These are phyloP conservation scores for Vitis rupestris DNA, from an alignment of 164 flowering plant genomes.

Conservation along the genomic window DNA sequence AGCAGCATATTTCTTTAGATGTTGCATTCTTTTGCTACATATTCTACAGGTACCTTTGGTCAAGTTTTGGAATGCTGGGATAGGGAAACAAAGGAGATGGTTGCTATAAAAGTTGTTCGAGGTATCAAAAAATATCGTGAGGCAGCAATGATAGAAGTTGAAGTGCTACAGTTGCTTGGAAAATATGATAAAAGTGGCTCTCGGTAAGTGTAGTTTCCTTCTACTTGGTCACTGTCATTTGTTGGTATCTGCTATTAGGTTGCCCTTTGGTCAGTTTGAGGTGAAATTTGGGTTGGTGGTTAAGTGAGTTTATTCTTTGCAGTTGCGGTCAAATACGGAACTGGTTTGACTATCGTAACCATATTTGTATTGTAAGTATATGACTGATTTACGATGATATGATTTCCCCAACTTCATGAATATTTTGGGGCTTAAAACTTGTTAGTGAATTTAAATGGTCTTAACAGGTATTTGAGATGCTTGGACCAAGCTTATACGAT, in stretches of 20 bases:
- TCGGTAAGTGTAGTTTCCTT: conserved; percentile 24
- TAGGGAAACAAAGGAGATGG: conserved; percentile 37
- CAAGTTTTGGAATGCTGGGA: conserved; percentile 56
- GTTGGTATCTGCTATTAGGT: neutral
- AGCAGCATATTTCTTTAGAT: neutral
- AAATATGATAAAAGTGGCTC: conserved; percentile 31
- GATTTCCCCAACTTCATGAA: conserved; percentile 16
- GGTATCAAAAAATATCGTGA: conserved; percentile 46
- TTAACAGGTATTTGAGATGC: conserved; percentile 64
- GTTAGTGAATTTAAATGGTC: conserved; percentile 31
- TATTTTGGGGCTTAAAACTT: conserved; percentile 15
- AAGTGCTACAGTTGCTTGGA: conserved; percentile 41
- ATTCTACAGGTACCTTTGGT: conserved; percentile 46
- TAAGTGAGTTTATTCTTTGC: conserved; percentile 24
- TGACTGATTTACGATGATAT: conserved; percentile 11
- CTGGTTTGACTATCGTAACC: conserved; percentile 45
- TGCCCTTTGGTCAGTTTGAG: neutral
- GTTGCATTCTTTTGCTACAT: neutral
- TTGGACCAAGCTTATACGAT: conserved; percentile 64
- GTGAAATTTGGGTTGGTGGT: conserved; percentile 3
- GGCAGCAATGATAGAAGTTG: conserved; percentile 49
- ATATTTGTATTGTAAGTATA: conserved; percentile 42
- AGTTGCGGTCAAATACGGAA: too few species aligned
- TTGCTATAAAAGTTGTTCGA: conserved; percentile 49
- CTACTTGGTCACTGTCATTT: neutral